These are phyloP conservation scores for Silene vulgaris DNA, from an alignment of 179 eudicot species.

Conservation along the genomic window DNA sequence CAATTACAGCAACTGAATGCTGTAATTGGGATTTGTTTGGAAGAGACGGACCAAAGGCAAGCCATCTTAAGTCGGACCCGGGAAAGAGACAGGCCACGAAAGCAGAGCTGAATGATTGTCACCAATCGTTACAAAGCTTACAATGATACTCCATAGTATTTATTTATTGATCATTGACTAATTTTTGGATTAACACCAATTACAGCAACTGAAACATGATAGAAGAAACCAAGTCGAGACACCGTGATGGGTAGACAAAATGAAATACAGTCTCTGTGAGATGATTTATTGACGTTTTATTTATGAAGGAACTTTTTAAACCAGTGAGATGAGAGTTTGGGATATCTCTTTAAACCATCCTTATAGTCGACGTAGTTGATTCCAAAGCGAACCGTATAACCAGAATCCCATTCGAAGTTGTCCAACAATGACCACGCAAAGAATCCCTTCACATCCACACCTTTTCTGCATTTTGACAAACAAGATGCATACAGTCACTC, in stretches of 20 bases:
- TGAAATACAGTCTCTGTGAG: background rate
- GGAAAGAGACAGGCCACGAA: too few species aligned
- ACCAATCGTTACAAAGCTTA: too few species aligned
- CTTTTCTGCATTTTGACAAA: slow-evolving; percentile 23
- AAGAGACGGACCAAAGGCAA: too few species aligned
- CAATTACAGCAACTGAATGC: too few species aligned
- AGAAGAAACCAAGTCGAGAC: background rate
- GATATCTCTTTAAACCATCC: slow-evolving; percentile 30
- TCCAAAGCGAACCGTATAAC: slow-evolving; percentile 33
- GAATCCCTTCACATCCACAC: slow-evolving; percentile 28
- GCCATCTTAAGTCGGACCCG: too few species aligned
- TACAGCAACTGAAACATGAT: background rate
- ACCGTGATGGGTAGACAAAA: background rate
- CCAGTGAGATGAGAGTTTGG: slow-evolving; percentile 38
- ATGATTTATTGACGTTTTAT: background rate
- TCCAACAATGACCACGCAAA: slow-evolving; percentile 43
- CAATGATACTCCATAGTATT: too few species aligned
- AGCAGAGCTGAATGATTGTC: too few species aligned
- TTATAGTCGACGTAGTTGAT: slow-evolving; percentile 31
- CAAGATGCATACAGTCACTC: background rate
- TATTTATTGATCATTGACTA: too few species aligned
- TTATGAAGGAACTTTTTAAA: slow-evolving; percentile 31
- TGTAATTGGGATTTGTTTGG: too few species aligned
- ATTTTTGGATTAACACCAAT: too few species aligned
- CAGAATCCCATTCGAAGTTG: slow-evolving; percentile 41